Evolutionary conservation across 106 monocot species (phyloP), one percentile per base, ranked within the genome.

Genomic region (Narthecium ossifragum): DNA sequence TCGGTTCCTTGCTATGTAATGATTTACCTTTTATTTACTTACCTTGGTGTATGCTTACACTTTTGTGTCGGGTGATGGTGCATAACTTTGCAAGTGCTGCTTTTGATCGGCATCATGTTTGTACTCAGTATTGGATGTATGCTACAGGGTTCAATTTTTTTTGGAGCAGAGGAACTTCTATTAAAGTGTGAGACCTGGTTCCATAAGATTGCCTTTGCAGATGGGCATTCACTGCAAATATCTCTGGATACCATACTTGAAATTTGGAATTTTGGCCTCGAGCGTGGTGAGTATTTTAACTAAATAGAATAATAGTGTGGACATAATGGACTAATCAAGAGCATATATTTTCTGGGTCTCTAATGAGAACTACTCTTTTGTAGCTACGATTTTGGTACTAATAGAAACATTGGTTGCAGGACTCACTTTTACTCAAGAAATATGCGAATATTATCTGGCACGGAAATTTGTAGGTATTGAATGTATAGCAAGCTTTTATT

Each of bases 391-490:
- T 40, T 63, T 40, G n/a, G n/a, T n/a, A n/a, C n/a, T n/a, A 40
- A 58, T 18, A 30, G 18, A 6, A 17, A 31, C 68, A 27, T 57
- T 69, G 20, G 6, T 63, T 85, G 75, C 76, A 85, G 85, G 70
- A 34, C 31, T 85, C 49, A 36, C 22, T 28, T 85, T 53, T 68
- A 25, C 76, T 62, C 30, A 33, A 34, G 73, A 73, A 37, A 27
- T 39, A 25, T 85, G 85, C 53, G 53, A 54, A 51, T 33, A 48
- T 40, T 80, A 79, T 58, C 59, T 85, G 18, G 71, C 85, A 28
- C 76, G 25, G 39, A 73, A 85, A 56, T 85, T 85, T 85, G 85
- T 85, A 69, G 73, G 85, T 85, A 75, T 54, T n/a, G n/a, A n/a
- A n/a, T n/a, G n/a, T n/a, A n/a, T n/a, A n/a, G n/a, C n/a, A n/a